Conservation (phyloP, 306 rosid species). For the Herpetospermum pedunculosum region DNA sequence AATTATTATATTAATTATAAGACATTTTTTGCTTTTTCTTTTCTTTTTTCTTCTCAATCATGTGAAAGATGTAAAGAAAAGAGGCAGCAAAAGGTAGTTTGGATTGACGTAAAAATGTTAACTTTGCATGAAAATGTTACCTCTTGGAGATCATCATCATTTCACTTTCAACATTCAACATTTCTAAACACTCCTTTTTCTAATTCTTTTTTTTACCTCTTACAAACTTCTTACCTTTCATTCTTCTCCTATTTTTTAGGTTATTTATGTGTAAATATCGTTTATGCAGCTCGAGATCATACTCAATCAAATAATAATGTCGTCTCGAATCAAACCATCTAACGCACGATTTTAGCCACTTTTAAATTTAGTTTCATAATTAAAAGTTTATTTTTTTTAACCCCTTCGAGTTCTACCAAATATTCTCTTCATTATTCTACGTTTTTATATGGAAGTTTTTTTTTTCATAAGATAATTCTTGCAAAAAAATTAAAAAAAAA, state of each 20-base stretch:
- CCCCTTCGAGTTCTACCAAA: no score
- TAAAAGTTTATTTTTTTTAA: no score
- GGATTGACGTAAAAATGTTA: constrained; percentile 6
- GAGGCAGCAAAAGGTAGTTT: constrained; percentile 1
- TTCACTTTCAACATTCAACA: background rate
- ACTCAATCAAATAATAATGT: no score
- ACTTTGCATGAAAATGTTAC: constrained; percentile 8
- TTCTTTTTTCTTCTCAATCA: background rate
- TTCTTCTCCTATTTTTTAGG: background rate
- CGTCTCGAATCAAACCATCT: background rate
- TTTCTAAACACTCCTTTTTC: background rate
- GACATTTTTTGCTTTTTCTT: background rate
- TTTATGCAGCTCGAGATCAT: background rate
- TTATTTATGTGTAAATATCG: background rate
- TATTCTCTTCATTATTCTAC: no score
- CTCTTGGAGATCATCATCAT: background rate
- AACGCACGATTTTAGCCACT: background rate
- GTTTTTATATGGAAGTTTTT: no score
- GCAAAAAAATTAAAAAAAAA: no score
- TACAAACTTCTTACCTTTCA: background rate
- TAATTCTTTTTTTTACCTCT: background rate
- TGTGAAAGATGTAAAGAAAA: constrained; percentile 10
- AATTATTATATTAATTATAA: background rate
- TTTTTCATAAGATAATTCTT: no score
- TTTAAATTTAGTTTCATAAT: no score